phyloP scores from a whole-genome alignment of 176 grass and related monocot species.

The Raddia guianensis region DNA sequence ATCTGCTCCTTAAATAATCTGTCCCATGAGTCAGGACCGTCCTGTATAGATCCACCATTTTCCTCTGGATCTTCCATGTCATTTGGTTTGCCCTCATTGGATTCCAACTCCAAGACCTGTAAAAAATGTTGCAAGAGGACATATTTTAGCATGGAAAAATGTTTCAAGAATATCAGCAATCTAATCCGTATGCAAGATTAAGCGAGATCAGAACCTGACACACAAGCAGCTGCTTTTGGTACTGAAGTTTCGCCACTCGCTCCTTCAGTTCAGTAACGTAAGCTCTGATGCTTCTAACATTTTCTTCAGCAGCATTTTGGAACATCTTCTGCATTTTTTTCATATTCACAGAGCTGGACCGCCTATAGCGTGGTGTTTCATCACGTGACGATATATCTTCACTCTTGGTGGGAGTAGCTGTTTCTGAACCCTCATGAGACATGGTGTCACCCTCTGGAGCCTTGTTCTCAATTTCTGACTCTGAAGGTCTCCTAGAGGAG shows the following conservation, averaged over 20 bases:
- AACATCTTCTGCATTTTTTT: constrained; percentile 98
- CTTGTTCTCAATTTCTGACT: constrained; percentile 80
- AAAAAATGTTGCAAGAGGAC: constrained; percentile 15
- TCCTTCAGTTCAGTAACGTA: constrained; percentile 98
- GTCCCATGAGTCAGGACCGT: constrained; percentile 66
- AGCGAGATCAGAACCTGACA: constrained; percentile 64
- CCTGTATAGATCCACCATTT: constrained; percentile 43
- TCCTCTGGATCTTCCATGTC: constrained; percentile 46
- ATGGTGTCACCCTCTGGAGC: constrained; percentile 57
- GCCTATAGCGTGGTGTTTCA: constrained; percentile 72
- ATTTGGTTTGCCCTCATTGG: constrained; percentile 63
- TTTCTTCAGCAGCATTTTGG: constrained; percentile 95
- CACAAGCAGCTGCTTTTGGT: constrained; percentile 97
- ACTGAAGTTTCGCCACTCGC: constrained; percentile 93
- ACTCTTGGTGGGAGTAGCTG: constrained; percentile 75
- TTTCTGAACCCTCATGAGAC: constrained; percentile 54
- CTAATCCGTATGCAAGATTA: constrained; percentile 14
- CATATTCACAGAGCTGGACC: constrained; percentile 95
- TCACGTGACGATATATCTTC: constrained; percentile 78
- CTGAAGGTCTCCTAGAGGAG: constrained; percentile 58
- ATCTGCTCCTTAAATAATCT: constrained; percentile 77
- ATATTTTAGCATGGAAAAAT: constrained; percentile 32
- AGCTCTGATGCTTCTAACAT: constrained; percentile 80
- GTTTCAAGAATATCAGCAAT: background rate
- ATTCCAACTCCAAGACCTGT: constrained; percentile 90